Evolutionary conservation across 257 asterid genomes (phyloP), one percentile per base, ranked within the genome.

Genomic region (Petrea volubilis): DNA sequence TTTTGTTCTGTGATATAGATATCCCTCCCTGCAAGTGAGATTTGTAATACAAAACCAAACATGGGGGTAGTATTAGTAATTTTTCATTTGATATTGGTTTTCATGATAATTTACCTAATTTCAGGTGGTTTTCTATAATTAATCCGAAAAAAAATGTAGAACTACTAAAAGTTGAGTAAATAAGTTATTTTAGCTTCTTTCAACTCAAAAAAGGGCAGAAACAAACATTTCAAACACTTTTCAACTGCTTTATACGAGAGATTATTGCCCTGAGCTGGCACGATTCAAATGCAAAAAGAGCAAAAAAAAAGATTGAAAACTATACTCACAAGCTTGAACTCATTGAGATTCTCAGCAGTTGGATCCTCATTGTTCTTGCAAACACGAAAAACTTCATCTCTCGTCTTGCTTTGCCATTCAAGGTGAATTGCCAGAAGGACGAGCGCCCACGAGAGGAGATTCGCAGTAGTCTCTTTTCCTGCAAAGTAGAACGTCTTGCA

Each of bases 401-500:
- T 51, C 11, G 84, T 83, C 36, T 70, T 70, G 23, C 13, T 67
- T 59, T 81, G 88, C 88, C 88, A 84, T 47, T 84, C 81, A 21
- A 72, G 86, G 60, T 78, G 81, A 55, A 60, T 47, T n/a, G 86
- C 84, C 34, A 84, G 55, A 49, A 84, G 88, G 28, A 84, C 59
- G 23, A 84, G 70, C 13, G 64, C 65, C 88, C 88, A 84, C n/a
- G 84, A 69, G 58, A 84, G 62, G 3, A 81, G 73, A 33, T 75
- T 77, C 7, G 86, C 81, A 73, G 88, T 78, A 23, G 84, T 84
- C 75, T 83, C 88, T 70, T 79, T 86, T 66, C 90, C 90, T 17
- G 90, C 85, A 78, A 85, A 85, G 70, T 85, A 85, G 65, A 85
- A 85, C 25, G 90, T 86, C 76, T 86, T 81, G 81, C 91, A 86